Conservation (phyloP, 2,329 filamentous ascomycete species). For the Aureobasidium sp. region DNA sequence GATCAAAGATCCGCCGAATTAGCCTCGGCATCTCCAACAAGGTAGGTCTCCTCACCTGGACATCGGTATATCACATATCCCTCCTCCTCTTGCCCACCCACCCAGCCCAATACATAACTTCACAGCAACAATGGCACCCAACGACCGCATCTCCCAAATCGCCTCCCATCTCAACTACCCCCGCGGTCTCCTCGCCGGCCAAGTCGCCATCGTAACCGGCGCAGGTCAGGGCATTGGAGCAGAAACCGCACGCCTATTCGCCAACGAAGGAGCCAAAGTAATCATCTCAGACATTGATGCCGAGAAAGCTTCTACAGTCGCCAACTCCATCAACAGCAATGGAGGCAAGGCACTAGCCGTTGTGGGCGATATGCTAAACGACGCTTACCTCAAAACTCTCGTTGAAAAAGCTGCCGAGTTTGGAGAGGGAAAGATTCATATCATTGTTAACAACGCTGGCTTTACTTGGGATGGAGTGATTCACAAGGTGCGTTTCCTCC, state of each 20-base stretch:
- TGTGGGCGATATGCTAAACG: conserved; percentile 66
- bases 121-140: background rate
- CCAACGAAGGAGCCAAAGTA: conserved; percentile 80
- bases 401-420: conserved; percentile 70
- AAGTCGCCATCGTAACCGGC: conserved; percentile 85
- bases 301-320: conserved; percentile 61
- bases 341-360: conserved; percentile 65
- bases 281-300: conserved; percentile 73
- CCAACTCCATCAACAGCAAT: conserved; percentile 57
- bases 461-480: conserved; percentile 92
- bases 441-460: conserved; percentile 85
- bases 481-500: conserved; percentile 52
- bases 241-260: conserved; percentile 72
- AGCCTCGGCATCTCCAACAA: background rate
- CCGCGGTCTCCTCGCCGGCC: conserved; percentile 66
- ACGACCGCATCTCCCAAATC: conserved; percentile 53
- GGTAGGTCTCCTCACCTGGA: conserved; percentile 1
- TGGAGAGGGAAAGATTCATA: conserved; percentile 78
- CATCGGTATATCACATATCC: background rate
- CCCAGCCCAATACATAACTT: no score
- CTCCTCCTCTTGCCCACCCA: no score
- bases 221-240: conserved; percentile 83
- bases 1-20: background rate
- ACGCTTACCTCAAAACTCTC: conserved; percentile 60
- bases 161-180: conserved; percentile 74